Base-by-base conservation (phyloP, 768 basidiomycete genomes). In the Exsudoporus frostii region DNA sequence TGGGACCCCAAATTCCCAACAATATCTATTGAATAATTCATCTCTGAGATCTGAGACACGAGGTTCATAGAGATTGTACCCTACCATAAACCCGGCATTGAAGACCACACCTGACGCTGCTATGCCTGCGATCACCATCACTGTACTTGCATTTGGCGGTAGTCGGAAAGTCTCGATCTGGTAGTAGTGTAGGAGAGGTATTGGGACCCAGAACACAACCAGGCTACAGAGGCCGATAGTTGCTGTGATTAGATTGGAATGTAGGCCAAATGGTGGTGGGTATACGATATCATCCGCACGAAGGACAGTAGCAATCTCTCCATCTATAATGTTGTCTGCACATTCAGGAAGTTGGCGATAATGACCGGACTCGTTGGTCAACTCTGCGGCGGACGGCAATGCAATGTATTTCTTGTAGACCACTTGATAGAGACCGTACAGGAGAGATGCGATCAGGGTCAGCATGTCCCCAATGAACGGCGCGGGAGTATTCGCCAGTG, bases 71-170 rank as follows among this genome's bases (percentile, higher is more conserved):
- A 39, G 22, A 39, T 3, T 8, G 22, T 29, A 39, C 4, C 76
- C 45, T 65, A 89, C 90, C 93, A 95, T 92, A 62, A 90, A 79
- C 0, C 90, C 90, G 0, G 88, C 83, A 63, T 93, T 95, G 72
- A 90, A 98, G 0, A 88, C 61, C 2, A 91, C 77, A 0, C 94
- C 94, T 19, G 77, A 78, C 15, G 79, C 60, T 7, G 86, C 79
- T 50, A 98, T 92, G 15, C 84, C 85, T 2, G 66, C 73, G 44
- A 98, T 85, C 9, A 79, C 77, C 13, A 76, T 51, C 30, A 74
- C 62, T 0, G 83, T 81, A 2, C 54, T 54, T 34, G 63, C 29
- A 63, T 80, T 74, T 6, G 76, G 62, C 5, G 95, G 94, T 32
- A 83, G 75, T 32, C 74, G 73, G 62, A 95, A 95, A 14, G 59